phyloP scores from a whole-genome alignment of 2,329 filamentous ascomycete genomes.

The Uncinocarpus reesii region DNA sequence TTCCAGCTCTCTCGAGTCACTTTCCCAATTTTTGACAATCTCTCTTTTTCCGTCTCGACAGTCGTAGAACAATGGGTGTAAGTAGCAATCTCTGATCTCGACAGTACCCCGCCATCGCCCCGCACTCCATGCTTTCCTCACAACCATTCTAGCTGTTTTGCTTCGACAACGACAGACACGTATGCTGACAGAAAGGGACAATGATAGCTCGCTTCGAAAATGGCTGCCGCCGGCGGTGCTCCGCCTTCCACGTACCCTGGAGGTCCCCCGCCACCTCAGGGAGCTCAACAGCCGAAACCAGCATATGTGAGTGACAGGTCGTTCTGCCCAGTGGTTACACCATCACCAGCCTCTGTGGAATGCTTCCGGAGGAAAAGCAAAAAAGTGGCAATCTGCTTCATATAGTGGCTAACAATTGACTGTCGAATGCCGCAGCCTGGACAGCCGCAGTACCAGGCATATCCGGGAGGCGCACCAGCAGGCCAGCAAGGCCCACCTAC shows the following conservation, averaged over 20 bases:
- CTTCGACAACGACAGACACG: background rate
- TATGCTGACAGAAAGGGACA: slow-evolving; percentile 7
- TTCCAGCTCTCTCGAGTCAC: background rate
- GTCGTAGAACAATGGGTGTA: slow-evolving; percentile 20
- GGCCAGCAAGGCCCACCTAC: slow-evolving; percentile 48
- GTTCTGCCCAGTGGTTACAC: too few species aligned
- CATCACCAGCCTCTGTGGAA: background rate
- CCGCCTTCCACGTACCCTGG: slow-evolving; percentile 26
- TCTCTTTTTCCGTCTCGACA: background rate
- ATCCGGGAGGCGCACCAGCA: slow-evolving; percentile 18
- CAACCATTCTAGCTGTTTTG: background rate
- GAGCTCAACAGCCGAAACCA: slow-evolving; percentile 22
- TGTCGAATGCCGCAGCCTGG: slow-evolving; percentile 14
- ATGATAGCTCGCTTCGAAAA: slow-evolving; percentile 27
- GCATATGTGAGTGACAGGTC: slow-evolving; percentile 45
- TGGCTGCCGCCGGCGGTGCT: slow-evolving; percentile 29
- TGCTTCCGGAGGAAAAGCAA: background rate
- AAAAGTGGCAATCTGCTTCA: background rate
- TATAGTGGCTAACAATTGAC: background rate
- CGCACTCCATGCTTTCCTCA: background rate
- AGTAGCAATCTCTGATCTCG: slow-evolving; percentile 11
- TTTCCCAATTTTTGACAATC: background rate
- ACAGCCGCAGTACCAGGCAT: slow-evolving; percentile 18
- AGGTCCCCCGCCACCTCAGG: slow-evolving; percentile 24
- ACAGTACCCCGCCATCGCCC: slow-evolving; percentile 13